A percentile compares a stretch with the other conserved stretches of the same genome.
Conservation (phyloP, 1,139 yeast species). For the Yamadazyma sp. region DNA sequence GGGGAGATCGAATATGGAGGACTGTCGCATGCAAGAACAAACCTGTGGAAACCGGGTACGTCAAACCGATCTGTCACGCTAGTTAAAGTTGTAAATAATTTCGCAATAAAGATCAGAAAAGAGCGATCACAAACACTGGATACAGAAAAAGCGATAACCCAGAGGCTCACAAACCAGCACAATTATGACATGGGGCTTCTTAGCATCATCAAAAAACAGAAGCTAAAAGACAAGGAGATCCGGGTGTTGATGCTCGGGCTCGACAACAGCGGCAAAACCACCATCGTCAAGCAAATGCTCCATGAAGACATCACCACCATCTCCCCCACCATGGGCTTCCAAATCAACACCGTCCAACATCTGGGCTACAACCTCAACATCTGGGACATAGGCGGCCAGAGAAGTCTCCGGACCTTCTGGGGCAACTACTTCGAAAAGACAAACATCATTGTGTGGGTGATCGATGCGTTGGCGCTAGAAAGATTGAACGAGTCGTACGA, state of each 20-base stretch:
- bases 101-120: conserved; percentile 5
- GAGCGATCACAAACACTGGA: too few species aligned
- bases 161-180: too few species aligned
- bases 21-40: conserved; percentile 11
- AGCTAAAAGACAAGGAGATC: conserved; percentile 74
- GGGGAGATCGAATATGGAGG: conserved; percentile 13
- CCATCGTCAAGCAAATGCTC: conserved; percentile 67
- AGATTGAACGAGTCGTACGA: conserved; percentile 62
- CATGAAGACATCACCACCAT: conserved; percentile 40
- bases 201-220: conserved; percentile 79
- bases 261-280: conserved; percentile 90
- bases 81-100: too few species aligned
- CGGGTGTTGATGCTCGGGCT: conserved; percentile 76
- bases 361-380: conserved; percentile 40
- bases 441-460: conserved; percentile 88
- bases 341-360: conserved; percentile 42
- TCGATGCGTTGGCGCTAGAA: conserved; percentile 65
- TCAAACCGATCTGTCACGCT: too few species aligned
- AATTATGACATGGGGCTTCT: conserved; percentile 78
- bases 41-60: too few species aligned
- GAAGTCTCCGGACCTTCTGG: conserved; percentile 80
- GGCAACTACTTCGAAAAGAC: conserved; percentile 86
- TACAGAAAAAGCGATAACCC: too few species aligned
- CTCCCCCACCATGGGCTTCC: conserved; percentile 57
- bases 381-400: conserved; percentile 93